Conservation (phyloP, 2,329 filamentous ascomycete genomes). For the Pseudogymnoascus sp. region DNA sequence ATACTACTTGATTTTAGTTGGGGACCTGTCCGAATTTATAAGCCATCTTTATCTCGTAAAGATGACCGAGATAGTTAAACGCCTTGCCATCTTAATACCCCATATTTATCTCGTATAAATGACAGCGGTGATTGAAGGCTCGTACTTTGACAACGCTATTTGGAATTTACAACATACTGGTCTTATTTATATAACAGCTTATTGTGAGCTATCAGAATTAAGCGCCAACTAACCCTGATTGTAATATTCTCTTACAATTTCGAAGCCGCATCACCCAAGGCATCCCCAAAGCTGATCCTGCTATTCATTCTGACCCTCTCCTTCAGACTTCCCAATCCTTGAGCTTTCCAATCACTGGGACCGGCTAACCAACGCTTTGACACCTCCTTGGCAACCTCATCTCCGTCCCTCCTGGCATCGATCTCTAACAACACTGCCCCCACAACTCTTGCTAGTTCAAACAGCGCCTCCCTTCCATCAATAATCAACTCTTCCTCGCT, state of each 20-base stretch:
- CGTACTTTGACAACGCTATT: neutral
- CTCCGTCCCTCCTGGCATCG: conserved; percentile 27
- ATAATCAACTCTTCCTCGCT: conserved; percentile 26
- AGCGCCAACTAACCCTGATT: neutral
- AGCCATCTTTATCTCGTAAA: neutral
- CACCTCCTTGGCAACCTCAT: conserved; percentile 25
- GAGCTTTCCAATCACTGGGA: neutral
- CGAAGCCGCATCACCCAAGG: neutral
- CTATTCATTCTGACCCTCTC: neutral
- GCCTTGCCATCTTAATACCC: neutral
- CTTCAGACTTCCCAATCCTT: neutral
- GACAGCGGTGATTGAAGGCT: neutral
- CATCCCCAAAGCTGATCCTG: conserved; percentile 1
- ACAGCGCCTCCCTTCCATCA: conserved; percentile 25
- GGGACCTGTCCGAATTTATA: neutral
- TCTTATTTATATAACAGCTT: neutral
- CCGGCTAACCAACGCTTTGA: conserved; percentile 20
- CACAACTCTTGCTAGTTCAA: conserved; percentile 26
- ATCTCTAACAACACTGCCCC: conserved; percentile 26
- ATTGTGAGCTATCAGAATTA: neutral
- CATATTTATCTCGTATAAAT: neutral
- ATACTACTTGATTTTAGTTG: neutral
- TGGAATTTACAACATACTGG: neutral
- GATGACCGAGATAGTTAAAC: neutral
- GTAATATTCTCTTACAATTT: neutral